Conservation (phyloP, 768 basidiomycete genomes). For the Lactarius sp. region DNA sequence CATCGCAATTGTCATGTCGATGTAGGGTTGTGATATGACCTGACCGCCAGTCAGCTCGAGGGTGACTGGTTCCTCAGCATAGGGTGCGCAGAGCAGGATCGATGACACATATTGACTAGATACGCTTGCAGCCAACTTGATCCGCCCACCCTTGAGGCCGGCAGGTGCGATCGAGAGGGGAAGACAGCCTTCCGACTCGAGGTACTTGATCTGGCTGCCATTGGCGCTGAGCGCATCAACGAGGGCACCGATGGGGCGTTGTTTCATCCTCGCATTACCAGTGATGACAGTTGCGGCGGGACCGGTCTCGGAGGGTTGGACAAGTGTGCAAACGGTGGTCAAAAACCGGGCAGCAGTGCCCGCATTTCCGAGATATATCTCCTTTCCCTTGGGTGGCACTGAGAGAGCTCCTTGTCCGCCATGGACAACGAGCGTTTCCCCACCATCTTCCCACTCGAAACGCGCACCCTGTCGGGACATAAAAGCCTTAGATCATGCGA, state of each 20-base stretch:
- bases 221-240: conserved; percentile 85
- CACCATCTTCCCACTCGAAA: conserved; percentile 94
- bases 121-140: conserved; percentile 88
- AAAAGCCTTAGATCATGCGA: background rate
- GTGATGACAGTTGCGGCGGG: conserved; percentile 74
- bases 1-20: conserved; percentile 99
- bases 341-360: conserved; percentile 98
- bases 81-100: conserved; percentile 94
- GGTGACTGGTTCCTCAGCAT: conserved; percentile 75
- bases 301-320: conserved; percentile 42
- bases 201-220: conserved; percentile 70
- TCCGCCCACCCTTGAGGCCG: conserved; percentile 75
- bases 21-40: conserved; percentile 98
- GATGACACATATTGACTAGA: conserved; percentile 99
- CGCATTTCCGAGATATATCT: conserved; percentile 94
- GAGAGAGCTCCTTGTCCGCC: conserved; percentile 80
- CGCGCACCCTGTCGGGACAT: conserved; percentile 62
- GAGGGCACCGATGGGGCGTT: conserved; percentile 92
- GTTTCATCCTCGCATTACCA: conserved; percentile 98
- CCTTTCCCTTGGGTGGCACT: conserved; percentile 73
- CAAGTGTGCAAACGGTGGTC: conserved; percentile 91
- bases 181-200: conserved; percentile 79
- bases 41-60: conserved; percentile 90
- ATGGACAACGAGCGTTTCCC: conserved; percentile 88
- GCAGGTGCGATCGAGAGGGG: conserved; percentile 81